Evolutionary conservation across 352 stramenopile genomes (phyloP).

Genomic region (Globisporangium apiculatum): DNA sequence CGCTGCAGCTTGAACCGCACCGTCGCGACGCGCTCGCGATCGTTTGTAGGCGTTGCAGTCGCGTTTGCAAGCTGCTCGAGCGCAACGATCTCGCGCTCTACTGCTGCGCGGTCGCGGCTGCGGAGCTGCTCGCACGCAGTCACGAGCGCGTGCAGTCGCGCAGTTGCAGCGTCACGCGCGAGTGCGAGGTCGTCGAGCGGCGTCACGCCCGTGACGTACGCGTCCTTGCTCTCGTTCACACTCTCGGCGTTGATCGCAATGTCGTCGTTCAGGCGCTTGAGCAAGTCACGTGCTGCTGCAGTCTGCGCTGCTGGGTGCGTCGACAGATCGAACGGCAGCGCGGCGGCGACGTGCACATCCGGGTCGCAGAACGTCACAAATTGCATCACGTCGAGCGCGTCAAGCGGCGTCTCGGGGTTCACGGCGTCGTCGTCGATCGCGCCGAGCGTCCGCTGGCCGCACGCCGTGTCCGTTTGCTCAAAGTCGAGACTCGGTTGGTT

Average conservation of each 20-base stretch:
- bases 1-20: slow-evolving; percentile 57
- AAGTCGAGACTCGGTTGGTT: slow-evolving; percentile 15
- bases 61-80: slow-evolving; percentile 52
- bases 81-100: slow-evolving; percentile 40
- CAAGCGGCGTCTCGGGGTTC: slow-evolving; percentile 69
- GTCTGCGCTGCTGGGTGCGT: slow-evolving; percentile 86
- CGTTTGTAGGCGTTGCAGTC: slow-evolving; percentile 16
- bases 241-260: slow-evolving; percentile 79
- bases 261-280: slow-evolving; percentile 90
- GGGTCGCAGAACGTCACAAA: slow-evolving; percentile 77
- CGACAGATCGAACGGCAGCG: slow-evolving; percentile 92
- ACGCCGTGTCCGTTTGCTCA: slow-evolving; percentile 80
- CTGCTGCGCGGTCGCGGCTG: slow-evolving; percentile 38
- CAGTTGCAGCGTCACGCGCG: slow-evolving; percentile 13
- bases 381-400: slow-evolving; percentile 53
- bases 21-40: slow-evolving; percentile 15
- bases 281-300: slow-evolving; percentile 91
- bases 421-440: slow-evolving; percentile 31
- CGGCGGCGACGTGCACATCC: slow-evolving; percentile 30
- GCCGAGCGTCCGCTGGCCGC: slow-evolving; percentile 37
- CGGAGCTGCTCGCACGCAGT: slow-evolving; percentile 40
- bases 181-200: slow-evolving; percentile 27
- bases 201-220: slow-evolving; percentile 60
- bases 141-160: slow-evolving; percentile 43
- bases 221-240: slow-evolving; percentile 71